A percentile compares a stretch with the other conserved stretches of the same genome.
Conservation (phyloP, 1,284 basidiomycete genomes). For the Rhodotorula sp. region DNA sequence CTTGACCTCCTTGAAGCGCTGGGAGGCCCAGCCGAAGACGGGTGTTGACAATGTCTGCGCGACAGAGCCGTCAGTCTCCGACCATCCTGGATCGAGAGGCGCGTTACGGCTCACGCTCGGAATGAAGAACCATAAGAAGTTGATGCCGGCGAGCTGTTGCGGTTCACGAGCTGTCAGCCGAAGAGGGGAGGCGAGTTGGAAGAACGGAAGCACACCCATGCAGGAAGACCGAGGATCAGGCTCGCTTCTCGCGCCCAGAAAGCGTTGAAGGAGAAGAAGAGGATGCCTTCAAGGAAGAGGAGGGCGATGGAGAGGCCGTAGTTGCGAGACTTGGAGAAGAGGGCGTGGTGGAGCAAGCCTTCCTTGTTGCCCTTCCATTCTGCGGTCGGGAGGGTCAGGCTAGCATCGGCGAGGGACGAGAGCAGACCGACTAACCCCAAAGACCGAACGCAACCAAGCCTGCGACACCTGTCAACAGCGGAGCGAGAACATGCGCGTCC, state of each 20-base stretch:
- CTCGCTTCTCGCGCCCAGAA: constrained; percentile 1
- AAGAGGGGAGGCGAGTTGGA: too few relatives aligned
- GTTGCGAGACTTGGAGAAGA: not conserved
- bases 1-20: not conserved
- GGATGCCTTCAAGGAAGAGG: not conserved
- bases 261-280: constrained; percentile 6
- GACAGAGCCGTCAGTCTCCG: not conserved
- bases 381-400: not conserved
- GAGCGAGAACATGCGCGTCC: constrained; percentile 1
- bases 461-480: not conserved
- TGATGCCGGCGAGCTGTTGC: not conserved
- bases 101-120: not conserved
- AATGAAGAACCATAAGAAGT: constrained; percentile 4
- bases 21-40: not conserved
- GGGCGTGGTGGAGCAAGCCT: not conserved
- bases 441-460: not conserved
- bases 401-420: too few relatives aligned
- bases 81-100: too few relatives aligned
- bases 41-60: not conserved
- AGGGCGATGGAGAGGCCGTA: not conserved
- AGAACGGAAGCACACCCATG: not conserved
- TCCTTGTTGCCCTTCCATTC: constrained; percentile 2
- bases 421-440: not conserved
- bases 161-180: too few relatives aligned
- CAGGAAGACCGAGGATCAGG: not conserved